Base-by-base conservation (phyloP, 1,284 basidiomycete species). In the Marasmius sp. region DNA sequence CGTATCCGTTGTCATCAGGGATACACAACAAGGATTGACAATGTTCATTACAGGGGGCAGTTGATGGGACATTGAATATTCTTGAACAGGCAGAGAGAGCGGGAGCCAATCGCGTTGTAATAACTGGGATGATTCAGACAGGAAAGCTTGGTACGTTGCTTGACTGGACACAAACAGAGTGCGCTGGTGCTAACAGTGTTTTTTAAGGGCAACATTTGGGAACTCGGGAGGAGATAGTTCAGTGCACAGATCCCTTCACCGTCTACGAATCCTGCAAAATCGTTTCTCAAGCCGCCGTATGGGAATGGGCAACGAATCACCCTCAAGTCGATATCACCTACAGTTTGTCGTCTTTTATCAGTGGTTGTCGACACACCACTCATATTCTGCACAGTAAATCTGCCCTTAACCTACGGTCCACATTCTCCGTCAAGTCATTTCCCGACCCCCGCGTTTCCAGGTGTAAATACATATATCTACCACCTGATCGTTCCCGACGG, bases 21-120 rank as follows among this genome's bases (percentile, higher is more conserved):
- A 9, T 33, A 2, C 12, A 10, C 20, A 14, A 3, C 11, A 6
- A 14, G 9, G n/a, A 57, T 38, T 52, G 37, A 45, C 16, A 9
- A 20, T 18, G 14, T 2, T 34, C 2, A 6, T 47, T 16, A 33
- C 12, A 61, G 59, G 54, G 52, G 18, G 36, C 59, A 34, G 53
- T 61, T 1, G 59, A 61, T 27, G 59, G 59, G 34, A 56, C 59
- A 9, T 48, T 61, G 33, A 61, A 61, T 45, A 36, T 61, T 49
- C 16, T 61, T 20, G 41, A 39, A 1, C 59, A 61, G 20, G 59
- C 50, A 7, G 53, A 61, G 33, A 45, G 11, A 8, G 52, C 52
- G 18, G 52, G 52, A 14, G 37, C 38, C 10, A 37, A 54, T 12
- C 52, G 52, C 7, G 34, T 54, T 18, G 20, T 54, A 2, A 38